Evolutionary conservation across 2,329 filamentous ascomycete species (phyloP).

Genomic region (Triangularia setosa): DNA sequence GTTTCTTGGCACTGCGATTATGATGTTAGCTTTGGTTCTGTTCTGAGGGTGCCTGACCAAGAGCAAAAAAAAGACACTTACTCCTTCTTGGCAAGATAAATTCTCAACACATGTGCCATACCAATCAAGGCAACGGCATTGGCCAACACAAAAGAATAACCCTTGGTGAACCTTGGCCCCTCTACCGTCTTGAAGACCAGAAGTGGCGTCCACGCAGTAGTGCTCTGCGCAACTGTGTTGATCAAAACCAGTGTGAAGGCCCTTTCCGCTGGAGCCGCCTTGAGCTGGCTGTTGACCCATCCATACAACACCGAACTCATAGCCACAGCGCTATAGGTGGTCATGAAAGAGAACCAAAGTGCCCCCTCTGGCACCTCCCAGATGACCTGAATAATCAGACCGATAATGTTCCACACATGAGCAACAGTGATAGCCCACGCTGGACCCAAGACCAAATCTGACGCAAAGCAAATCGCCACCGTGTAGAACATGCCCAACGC

Average conservation of each 20-base stretch:
- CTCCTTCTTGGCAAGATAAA: conserved; percentile 24
- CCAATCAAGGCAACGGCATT: conserved; percentile 21
- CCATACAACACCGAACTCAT: conserved; percentile 54
- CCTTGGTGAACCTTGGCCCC: conserved; percentile 40
- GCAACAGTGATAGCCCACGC: conserved; percentile 53
- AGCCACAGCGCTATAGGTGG: conserved; percentile 45
- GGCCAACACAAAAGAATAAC: conserved; percentile 37
- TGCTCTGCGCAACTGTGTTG: conserved; percentile 51
- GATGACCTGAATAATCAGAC: conserved; percentile 49
- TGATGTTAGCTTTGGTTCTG: not conserved
- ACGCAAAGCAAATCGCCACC: conserved; percentile 50
- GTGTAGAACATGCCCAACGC: conserved; percentile 55
- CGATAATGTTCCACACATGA: conserved; percentile 48
- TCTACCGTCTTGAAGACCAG: conserved; percentile 47
- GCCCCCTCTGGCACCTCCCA: conserved; percentile 55
- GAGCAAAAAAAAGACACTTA: conserved; percentile 17
- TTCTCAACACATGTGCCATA: conserved; percentile 23
- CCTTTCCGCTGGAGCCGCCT: conserved; percentile 43
- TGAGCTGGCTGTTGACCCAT: conserved; percentile 51
- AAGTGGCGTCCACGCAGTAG: conserved; percentile 53
- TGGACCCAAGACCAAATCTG: conserved; percentile 49
- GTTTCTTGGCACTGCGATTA: conserved; percentile 6
- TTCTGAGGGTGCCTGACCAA: too few relatives aligned
- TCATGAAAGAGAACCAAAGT: conserved; percentile 51
- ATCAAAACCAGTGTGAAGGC: conserved; percentile 48